Conservation (phyloP, 345 rosid species). For the Corymbia maculata region DNA sequence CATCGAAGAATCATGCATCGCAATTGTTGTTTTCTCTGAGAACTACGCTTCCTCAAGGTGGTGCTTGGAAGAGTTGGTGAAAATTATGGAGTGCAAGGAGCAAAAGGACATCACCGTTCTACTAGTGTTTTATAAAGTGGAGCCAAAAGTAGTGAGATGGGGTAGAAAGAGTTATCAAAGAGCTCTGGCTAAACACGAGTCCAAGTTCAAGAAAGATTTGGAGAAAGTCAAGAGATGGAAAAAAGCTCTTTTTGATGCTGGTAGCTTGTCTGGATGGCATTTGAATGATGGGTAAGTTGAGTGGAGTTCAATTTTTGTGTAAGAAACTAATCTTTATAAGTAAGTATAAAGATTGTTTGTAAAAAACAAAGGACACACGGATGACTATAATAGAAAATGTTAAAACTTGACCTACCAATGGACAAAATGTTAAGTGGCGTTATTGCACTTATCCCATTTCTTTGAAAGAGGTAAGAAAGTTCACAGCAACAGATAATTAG, state of each 20-base stretch:
- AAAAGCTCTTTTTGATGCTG: not conserved
- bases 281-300: not conserved
- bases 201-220: fast-evolving
- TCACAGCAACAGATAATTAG: not conserved
- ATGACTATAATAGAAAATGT: not conserved
- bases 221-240: not conserved
- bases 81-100: not conserved
- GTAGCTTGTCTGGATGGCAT: not conserved
- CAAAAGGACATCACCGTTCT: not conserved
- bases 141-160: not conserved
- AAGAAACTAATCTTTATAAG: not conserved
- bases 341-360: not conserved
- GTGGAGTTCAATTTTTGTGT: not conserved
- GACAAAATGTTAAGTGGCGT: not conserved
- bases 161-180: not conserved
- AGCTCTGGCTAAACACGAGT: not conserved
- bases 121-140: not conserved
- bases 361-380: fast-evolving
- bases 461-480: not conserved
- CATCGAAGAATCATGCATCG: not conserved
- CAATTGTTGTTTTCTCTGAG: fast-evolving
- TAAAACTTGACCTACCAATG: not conserved
- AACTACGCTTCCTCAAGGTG: not conserved
- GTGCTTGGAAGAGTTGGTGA: not conserved
- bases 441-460: not conserved